Base-by-base conservation (phyloP, 2,329 filamentous ascomycete genomes). In the Colletotrichum spaethianum region DNA sequence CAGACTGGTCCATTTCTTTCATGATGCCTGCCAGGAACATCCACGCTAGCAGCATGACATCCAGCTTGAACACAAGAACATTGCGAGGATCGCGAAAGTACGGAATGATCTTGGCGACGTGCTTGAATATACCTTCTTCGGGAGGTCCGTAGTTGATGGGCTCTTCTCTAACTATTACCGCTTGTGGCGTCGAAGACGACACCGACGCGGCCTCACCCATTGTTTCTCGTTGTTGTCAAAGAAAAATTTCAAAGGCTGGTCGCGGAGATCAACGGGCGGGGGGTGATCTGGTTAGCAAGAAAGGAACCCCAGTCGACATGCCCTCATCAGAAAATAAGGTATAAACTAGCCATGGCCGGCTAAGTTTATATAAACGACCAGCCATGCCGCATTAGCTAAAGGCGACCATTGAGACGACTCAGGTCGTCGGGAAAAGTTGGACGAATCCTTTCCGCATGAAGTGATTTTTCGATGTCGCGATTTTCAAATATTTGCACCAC, bases 11-110 rank as follows among this genome's bases (percentile, higher is more conserved):
- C 33, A 81, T 76, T 67, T 72, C 69, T 46, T 74, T 74, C 67
- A 74, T 73, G 67, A 74, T 72, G 33, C 72, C 72, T 28, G 73
- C 73, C 14, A 74, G 68, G 50, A 83, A 83, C 5, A 80, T 79
- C 81, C 81, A 83, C 4, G 78, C 73, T 26, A 82, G 73, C 23
- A 82, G 77, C n/a, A 82, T 74, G 23, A 79, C 75, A 52, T 82
- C 80, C 38, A 82, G 76, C 53, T 82, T 82, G 74, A 82, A 77
- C 5, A 82, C 74, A 6, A 82, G 73, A 2, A 81, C 79, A 75
- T 81, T 77, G n/a, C 77, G 73, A 1, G 80, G 76, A 28, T 80
- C 70, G 42, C 77, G 75, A 31, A 82, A 81, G 46, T 78, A 76
- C 8, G 75, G 75, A n/a, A 74, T 63, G 46, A 75, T 18, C 42